phyloP scores from a whole-genome alignment of 225 moss, liverwort and hornwort genomes.

The Physcomitrium patens region DNA sequence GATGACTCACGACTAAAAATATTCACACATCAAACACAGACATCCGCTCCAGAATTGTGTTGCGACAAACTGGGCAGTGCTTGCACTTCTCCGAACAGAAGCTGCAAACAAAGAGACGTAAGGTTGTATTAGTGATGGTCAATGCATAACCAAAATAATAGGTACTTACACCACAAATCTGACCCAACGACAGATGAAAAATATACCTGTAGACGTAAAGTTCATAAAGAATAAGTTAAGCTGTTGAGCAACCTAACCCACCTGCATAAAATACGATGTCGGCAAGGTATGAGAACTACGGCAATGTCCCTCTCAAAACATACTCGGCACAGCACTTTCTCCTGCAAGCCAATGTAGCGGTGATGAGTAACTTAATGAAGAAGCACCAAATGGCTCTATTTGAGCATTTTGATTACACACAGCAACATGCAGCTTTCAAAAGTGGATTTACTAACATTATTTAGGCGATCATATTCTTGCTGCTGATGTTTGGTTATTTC shows the following conservation, averaged over 20 bases:
- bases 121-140: slow-evolving; percentile 6
- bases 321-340: slow-evolving; percentile 96
- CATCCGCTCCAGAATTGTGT: slow-evolving; percentile 81
- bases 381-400: not conserved
- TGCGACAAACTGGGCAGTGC: slow-evolving; percentile 92
- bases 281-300: slow-evolving; percentile 93
- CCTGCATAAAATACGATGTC: slow-evolving; percentile 98
- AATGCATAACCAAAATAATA: not conserved
- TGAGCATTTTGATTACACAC: not conserved
- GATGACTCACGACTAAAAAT: slow-evolving; percentile 21
- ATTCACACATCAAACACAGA: slow-evolving; percentile 93
- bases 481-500: slow-evolving; percentile 98
- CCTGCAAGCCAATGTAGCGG: slow-evolving; percentile 52
- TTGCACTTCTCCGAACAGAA: slow-evolving; percentile 97
- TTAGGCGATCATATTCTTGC: slow-evolving; percentile 94
- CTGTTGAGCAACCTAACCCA: slow-evolving; percentile 32
- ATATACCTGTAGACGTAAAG: not conserved
- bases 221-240: not conserved
- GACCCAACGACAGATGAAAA: slow-evolving; percentile 16
- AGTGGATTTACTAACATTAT: slow-evolving; percentile 59
- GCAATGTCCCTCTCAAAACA: slow-evolving; percentile 98
- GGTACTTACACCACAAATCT: slow-evolving; percentile 1
- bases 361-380: slow-evolving; percentile 12
- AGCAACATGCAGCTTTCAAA: not conserved
- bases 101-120: slow-evolving; percentile 45